Conservation (phyloP, 176 grass and related monocot genomes). For the Elymus sibiricus region DNA sequence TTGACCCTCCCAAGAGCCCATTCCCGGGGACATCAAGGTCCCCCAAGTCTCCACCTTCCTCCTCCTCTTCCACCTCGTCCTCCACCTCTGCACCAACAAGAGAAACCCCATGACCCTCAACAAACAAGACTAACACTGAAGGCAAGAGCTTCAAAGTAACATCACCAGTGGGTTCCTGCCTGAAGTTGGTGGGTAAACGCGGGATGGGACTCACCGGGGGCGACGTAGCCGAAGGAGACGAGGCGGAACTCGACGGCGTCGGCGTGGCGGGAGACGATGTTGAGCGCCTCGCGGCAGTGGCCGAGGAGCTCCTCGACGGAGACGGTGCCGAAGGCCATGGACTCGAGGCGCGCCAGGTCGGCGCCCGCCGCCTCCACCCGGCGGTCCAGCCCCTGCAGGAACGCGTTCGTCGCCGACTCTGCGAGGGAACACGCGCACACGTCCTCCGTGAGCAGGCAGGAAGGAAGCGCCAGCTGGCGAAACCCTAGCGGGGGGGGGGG, state of each 20-base stretch:
- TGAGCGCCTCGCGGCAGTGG: conserved; percentile 65
- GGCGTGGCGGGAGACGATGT: conserved; percentile 53
- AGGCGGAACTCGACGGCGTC: conserved; percentile 49
- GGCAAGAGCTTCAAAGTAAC: background rate
- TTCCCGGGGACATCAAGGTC: conserved; percentile 8
- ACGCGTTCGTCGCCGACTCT: conserved; percentile 65
- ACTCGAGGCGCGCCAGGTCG: conserved; percentile 67
- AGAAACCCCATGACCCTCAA: background rate
- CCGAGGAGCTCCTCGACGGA: conserved; percentile 93
- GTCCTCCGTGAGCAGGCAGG: background rate
- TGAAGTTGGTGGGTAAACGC: background rate
- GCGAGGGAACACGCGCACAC: background rate
- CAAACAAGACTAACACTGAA: background rate
- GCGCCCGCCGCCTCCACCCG: conserved; percentile 38
- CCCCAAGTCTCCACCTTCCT: conserved; percentile 4
- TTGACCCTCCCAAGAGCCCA: conserved; percentile 22
- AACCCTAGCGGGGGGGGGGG: background rate
- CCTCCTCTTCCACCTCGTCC: conserved; percentile 22
- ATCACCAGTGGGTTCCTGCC: background rate
- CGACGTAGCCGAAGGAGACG: conserved; percentile 52
- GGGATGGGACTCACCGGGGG: conserved; percentile 17
- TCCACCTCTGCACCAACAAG: conserved; percentile 35
- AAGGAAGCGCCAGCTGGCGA: background rate
- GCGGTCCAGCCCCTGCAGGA: conserved; percentile 57
- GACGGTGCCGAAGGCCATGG: conserved; percentile 69